phyloP scores from a whole-genome alignment of 768 basidiomycete genomes.

The Psilocybe sp. region DNA sequence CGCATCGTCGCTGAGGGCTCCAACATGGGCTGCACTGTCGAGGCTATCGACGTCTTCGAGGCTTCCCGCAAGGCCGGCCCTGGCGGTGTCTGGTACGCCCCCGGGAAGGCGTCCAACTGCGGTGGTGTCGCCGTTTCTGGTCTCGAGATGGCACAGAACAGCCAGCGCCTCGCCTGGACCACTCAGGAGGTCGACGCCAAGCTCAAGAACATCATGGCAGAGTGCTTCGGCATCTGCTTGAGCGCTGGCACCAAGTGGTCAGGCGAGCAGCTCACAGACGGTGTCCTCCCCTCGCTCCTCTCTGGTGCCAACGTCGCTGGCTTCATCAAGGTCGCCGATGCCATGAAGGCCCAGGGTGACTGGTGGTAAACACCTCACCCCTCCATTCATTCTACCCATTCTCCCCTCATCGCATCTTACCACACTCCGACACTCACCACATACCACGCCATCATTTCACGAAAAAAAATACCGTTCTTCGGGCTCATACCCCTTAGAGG shows the following conservation, averaged over 20 bases:
- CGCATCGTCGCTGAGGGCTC: constrained; percentile 74
- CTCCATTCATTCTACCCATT: neutral
- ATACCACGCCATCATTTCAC: neutral
- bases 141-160: constrained; percentile 82
- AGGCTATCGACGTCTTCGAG: constrained; percentile 74
- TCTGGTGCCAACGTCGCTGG: constrained; percentile 73
- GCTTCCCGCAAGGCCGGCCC: constrained; percentile 47
- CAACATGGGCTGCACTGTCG: constrained; percentile 75
- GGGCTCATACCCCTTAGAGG: no score
- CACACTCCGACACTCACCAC: neutral
- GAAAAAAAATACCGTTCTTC: no score
- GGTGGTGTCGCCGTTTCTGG: constrained; percentile 80
- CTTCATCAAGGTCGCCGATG: constrained; percentile 68
- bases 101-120: constrained; percentile 66
- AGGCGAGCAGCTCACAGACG: constrained; percentile 37
- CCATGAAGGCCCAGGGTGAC: constrained; percentile 73
- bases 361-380: constrained; percentile 55
- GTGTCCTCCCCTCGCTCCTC: constrained; percentile 50
- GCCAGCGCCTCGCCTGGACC: constrained; percentile 61
- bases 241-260: constrained; percentile 57
- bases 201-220: constrained; percentile 69
- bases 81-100: constrained; percentile 64
- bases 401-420: neutral
- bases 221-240: constrained; percentile 59
- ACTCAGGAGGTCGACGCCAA: constrained; percentile 63